phyloP scores from a whole-genome alignment of 495 filamentous ascomycete genomes.

The Platismatia glauca region DNA sequence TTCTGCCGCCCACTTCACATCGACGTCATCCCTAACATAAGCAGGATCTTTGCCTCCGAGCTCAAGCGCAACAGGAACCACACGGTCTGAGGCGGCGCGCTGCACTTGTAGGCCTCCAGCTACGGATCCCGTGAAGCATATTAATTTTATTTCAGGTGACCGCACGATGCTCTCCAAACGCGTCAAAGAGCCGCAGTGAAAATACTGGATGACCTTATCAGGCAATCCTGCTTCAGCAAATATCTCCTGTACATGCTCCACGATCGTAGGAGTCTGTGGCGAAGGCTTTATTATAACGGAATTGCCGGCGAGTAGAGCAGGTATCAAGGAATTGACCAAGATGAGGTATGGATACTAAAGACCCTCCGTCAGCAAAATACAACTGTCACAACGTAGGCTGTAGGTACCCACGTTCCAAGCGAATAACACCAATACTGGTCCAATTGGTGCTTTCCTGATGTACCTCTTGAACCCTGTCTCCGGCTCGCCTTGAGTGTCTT shows the following conservation, averaged over 20 bases:
- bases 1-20: constrained; percentile 80
- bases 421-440: constrained; percentile 78
- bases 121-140: constrained; percentile 93
- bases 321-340: constrained; percentile 81
- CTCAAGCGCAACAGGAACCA: constrained; percentile 78
- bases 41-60: constrained; percentile 91
- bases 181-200: constrained; percentile 69
- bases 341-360: constrained; percentile 87
- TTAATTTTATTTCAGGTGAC: constrained; percentile 61
- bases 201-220: constrained; percentile 72
- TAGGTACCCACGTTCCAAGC: constrained; percentile 65
- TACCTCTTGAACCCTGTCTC: constrained; percentile 83
- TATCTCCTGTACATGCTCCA: constrained; percentile 65
- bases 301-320: constrained; percentile 79
- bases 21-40: constrained; percentile 77
- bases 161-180: constrained; percentile 64
- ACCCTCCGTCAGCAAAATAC: constrained; percentile 10
- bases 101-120: constrained; percentile 80
- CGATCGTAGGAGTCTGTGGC: constrained; percentile 85
- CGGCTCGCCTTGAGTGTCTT: constrained; percentile 66
- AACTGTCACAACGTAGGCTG: background rate
- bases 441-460: constrained; percentile 77
- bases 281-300: constrained; percentile 87
- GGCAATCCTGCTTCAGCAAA: constrained; percentile 74
- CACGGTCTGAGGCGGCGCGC: constrained; percentile 65